phyloP scores from a whole-genome alignment of 2,329 filamentous ascomycete genomes.

The Exophiala viscosa region DNA sequence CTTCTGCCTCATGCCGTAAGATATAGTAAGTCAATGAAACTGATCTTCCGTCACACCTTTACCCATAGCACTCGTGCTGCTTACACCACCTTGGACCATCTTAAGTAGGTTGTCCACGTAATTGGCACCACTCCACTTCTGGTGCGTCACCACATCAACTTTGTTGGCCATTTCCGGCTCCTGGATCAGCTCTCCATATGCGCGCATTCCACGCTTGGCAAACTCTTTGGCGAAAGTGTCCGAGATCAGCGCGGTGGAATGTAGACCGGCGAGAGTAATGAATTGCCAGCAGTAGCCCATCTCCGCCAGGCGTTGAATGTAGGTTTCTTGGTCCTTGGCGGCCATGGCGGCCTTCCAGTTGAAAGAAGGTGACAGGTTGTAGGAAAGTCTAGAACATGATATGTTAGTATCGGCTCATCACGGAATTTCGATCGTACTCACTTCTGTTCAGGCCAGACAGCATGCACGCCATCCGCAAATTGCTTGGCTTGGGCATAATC shows the following conservation, averaged over 20 bases:
- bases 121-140: slow-evolving; percentile 96
- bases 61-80: slow-evolving; percentile 91
- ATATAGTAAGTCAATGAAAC: slow-evolving; percentile 57
- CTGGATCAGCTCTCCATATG: slow-evolving; percentile 94
- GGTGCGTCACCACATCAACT: slow-evolving; percentile 95
- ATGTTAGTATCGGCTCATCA: slow-evolving; percentile 2
- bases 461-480: slow-evolving; percentile 89
- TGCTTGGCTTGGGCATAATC: slow-evolving; percentile 88
- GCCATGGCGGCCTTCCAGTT: slow-evolving; percentile 99
- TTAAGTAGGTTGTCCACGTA: slow-evolving; percentile 94
- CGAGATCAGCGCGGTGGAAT: slow-evolving; percentile 89
- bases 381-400: slow-evolving; percentile 67
- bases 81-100: slow-evolving; percentile 94
- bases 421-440: slow-evolving; percentile 44
- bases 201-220: slow-evolving; percentile 80
- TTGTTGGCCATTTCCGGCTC: slow-evolving; percentile 91
- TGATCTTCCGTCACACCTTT: slow-evolving; percentile 97
- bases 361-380: slow-evolving; percentile 98
- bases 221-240: slow-evolving; percentile 85
- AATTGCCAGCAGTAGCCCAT: slow-evolving; percentile 99
- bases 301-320: slow-evolving; percentile 80
- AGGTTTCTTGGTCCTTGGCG: slow-evolving; percentile 88
- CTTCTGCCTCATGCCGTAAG: no score
- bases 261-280: slow-evolving; percentile 96
- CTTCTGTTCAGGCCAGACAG: slow-evolving; percentile 95